Conservation (phyloP, 176 grass and related monocot genomes). For the Cenchrus purpureus region DNA sequence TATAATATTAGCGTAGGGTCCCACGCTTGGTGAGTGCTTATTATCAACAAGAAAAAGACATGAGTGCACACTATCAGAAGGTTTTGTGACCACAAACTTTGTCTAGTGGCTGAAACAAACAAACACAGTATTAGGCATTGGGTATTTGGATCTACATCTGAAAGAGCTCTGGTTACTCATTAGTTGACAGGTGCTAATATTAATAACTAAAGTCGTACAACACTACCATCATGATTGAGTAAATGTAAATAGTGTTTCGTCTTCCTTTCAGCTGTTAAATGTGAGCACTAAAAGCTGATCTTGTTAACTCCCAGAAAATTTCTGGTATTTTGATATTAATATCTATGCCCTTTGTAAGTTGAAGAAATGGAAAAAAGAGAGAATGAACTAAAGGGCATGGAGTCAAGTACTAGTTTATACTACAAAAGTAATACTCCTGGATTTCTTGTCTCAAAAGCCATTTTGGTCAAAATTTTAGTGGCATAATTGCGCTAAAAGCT, state of each 20-base stretch:
- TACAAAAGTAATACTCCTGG: neutral
- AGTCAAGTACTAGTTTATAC: neutral
- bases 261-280: slow-evolving; percentile 5
- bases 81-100: slow-evolving; percentile 10
- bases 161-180: neutral
- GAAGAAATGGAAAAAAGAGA: too few species aligned
- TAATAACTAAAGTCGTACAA: neutral
- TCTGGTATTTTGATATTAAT: too few species aligned
- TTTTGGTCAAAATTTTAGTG: slow-evolving; percentile 5
- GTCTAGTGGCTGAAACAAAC: slow-evolving; percentile 28
- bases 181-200: neutral
- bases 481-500: slow-evolving; percentile 8
- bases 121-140: neutral
- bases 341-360: too few species aligned
- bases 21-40: neutral
- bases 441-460: slow-evolving; percentile 22
- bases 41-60: neutral
- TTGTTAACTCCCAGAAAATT: neutral
- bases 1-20: neutral
- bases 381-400: too few species aligned
- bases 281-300: neutral
- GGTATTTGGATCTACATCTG: slow-evolving; percentile 33
- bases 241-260: neutral
- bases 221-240: neutral
- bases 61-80: slow-evolving; percentile 1